These are phyloP conservation scores for Selaginella moellendorffii DNA, from an alignment of 75 land plant species.

Conservation along the genomic window DNA sequence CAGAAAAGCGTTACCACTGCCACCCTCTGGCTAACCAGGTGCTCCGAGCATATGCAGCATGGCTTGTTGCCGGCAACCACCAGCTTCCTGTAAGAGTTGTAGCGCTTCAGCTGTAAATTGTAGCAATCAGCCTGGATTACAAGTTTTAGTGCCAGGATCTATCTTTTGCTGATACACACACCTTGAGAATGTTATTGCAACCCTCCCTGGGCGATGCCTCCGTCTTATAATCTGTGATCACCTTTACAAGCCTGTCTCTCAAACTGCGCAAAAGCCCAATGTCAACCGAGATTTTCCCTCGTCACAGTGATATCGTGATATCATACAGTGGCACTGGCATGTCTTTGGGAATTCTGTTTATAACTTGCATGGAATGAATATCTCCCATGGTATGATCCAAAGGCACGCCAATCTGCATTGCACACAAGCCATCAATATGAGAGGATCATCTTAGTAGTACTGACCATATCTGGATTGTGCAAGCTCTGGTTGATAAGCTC, in stretches of 20 bases:
- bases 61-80: conserved; percentile 10
- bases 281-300: neutral
- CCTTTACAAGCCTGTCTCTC: conserved; percentile 88
- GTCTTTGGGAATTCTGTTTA: conserved; percentile 73
- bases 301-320: neutral
- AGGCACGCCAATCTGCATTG: conserved; percentile 60
- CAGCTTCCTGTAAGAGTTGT: neutral
- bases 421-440: neutral
- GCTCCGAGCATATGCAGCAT: conserved; percentile 58
- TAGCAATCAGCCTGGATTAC: neutral
- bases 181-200: conserved; percentile 98
- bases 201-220: conserved; percentile 93
- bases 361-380: conserved; percentile 89
- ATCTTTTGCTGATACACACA: neutral
- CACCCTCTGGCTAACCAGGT: conserved; percentile 55
- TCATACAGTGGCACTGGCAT: conserved; percentile 78
- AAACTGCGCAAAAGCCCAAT: conserved; percentile 36
- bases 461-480: conserved; percentile 87
- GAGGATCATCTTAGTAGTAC: neutral
- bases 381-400: conserved; percentile 96
- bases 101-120: neutral
- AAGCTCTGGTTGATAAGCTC: conserved; percentile 84
- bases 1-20: conserved; percentile 92
- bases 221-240: conserved; percentile 86
- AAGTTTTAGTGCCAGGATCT: neutral